Base-by-base conservation (phyloP, 2,329 filamentous ascomycete species). In the Lachnellula arida region DNA sequence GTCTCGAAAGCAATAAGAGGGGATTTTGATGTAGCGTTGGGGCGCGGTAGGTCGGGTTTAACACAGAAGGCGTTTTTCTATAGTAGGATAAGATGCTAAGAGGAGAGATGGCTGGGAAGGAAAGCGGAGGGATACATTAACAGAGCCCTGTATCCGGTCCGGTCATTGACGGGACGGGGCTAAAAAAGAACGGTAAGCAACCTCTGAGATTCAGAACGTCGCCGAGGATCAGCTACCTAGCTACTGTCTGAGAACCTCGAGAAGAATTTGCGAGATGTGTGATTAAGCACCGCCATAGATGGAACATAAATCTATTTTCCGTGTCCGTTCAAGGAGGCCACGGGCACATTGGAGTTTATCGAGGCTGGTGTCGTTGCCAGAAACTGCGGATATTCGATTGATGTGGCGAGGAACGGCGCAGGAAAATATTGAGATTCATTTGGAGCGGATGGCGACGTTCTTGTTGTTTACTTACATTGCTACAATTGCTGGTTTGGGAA, bases 401-500 rank as follows among this genome's bases (percentile, higher is more conserved):
- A 19, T 19, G 76, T 65, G 78, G 75, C n/a, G 60, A 68, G 23
- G 60, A 65, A 42, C 59, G 66, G 39, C 73, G 76, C 46, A 70
- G 70, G 47, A 2, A 19, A 19, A 19, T 19, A 77, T 82, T 53
- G 70, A 72, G 25, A 74, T 84, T 25, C 76, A 82, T 60, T 65
- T 81, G n/a, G 80, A 79, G 61, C 75, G 74, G 62, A 75, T 79
- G 17, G 76, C 80, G 2, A 77, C 75, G 34, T 84, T 83, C 59
- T 65, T 84, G 15, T 81, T 83, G 68, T 81, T 80, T 11, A 78
- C 81, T 1, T 84, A 84, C 58, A 69, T 84, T 44, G 76, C 78
- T 40, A 82, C 77, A 9, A 73, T 84, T 46, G 78, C 76, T 22
- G 79, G 79, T 23, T 73, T 81, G 66, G 73, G 73, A 49, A 80